Conservation (phyloP, 176 grass and related monocot species). For the Eragrostis curvula region DNA sequence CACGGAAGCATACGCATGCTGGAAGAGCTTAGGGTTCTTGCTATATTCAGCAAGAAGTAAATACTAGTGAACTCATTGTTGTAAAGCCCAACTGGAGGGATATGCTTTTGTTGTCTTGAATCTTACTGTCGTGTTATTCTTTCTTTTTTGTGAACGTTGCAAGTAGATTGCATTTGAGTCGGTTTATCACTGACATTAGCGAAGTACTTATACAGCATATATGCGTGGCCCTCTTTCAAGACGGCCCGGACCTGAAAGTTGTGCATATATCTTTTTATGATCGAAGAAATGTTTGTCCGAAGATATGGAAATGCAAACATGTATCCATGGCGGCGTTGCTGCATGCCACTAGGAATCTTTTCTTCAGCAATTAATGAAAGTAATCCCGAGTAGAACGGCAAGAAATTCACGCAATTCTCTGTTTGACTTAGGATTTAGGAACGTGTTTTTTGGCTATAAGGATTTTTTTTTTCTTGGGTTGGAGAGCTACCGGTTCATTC, state of each 20-base stretch:
- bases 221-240: background rate
- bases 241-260: background rate
- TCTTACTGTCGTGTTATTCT: background rate
- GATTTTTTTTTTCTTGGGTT: too few relatives aligned
- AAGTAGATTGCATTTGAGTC: constrained; percentile 16
- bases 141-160: background rate
- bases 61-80: constrained; percentile 36
- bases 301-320: background rate
- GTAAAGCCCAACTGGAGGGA: constrained; percentile 30
- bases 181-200: background rate
- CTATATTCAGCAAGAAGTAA: constrained; percentile 31
- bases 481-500: background rate
- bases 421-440: background rate
- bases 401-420: background rate
- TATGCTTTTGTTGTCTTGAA: constrained; percentile 19
- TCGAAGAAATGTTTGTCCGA: background rate
- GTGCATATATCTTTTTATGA: background rate
- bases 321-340: background rate
- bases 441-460: background rate
- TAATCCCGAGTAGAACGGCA: background rate
- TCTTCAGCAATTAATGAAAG: background rate
- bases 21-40: constrained; percentile 22
- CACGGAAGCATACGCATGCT: constrained; percentile 7
- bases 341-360: background rate
- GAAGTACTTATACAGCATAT: background rate